phyloP scores from a whole-genome alignment of 2,329 filamentous ascomycete genomes.

The Calonectria henricotiae region DNA sequence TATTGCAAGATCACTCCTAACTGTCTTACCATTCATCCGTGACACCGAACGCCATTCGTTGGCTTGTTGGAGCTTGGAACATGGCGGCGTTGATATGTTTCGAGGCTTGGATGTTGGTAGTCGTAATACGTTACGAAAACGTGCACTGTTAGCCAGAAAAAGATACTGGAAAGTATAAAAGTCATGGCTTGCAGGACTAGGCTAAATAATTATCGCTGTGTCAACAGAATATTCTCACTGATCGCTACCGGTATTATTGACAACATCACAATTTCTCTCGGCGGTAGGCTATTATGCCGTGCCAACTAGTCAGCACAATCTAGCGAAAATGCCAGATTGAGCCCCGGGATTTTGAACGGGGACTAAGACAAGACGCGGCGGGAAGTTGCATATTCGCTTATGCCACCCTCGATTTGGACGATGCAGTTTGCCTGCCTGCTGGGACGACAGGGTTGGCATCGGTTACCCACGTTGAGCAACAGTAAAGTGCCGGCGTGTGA shows the following conservation, averaged over 20 bases:
- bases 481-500: conserved; percentile 41
- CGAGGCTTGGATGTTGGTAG: too few species aligned
- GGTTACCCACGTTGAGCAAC: conserved; percentile 47
- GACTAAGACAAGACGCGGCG: conserved; percentile 27
- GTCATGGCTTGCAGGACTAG: too few species aligned
- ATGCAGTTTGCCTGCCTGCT: conserved; percentile 39
- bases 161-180: too few species aligned
- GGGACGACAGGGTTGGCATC: conserved; percentile 39
- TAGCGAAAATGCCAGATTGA: neutral
- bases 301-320: neutral
- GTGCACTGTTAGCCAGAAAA: too few species aligned
- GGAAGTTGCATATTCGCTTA: conserved; percentile 49
- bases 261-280: neutral
- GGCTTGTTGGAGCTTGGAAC: neutral
- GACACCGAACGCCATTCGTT: too few species aligned
- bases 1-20: neutral
- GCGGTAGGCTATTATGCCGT: neutral
- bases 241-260: conserved; percentile 2
- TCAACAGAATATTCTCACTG: neutral
- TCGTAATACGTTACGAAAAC: too few species aligned
- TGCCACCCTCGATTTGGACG: conserved; percentile 39
- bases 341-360: neutral
- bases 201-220: too few species aligned
- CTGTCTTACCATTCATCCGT: neutral
- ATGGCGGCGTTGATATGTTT: neutral